Evolutionary conservation across 352 stramenopile species (phyloP).

Genomic region (Pythium chondricola): DNA sequence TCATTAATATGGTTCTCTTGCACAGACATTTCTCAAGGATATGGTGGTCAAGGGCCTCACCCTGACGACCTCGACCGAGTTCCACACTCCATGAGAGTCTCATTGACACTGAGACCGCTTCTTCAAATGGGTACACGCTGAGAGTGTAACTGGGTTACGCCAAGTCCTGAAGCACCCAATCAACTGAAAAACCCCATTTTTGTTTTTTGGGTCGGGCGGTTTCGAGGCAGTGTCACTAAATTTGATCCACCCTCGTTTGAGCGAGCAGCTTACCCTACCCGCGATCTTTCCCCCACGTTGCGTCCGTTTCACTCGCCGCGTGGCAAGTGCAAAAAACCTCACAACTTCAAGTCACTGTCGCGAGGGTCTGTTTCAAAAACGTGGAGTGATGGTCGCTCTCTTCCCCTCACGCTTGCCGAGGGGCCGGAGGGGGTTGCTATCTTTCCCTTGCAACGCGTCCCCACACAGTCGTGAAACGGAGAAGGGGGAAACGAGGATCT

Average conservation of each 20-base stretch:
- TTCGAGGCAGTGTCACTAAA: too few relatives aligned
- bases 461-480: constrained; percentile 73
- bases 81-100: too few relatives aligned
- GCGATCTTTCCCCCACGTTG: constrained; percentile 19
- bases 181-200: too few relatives aligned
- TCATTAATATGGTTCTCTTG: background rate
- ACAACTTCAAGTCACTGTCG: constrained; percentile 17
- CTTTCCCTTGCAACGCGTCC: constrained; percentile 14
- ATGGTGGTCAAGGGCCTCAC: constrained; percentile 56
- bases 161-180: too few relatives aligned
- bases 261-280: constrained; percentile 2
- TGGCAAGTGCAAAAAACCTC: constrained; percentile 22
- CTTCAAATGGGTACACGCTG: too few relatives aligned
- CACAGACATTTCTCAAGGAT: constrained; percentile 50
- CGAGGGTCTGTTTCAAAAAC: background rate
- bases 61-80: constrained; percentile 50
- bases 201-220: too few relatives aligned
- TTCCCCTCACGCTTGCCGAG: background rate
- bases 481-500: constrained; percentile 22
- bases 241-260: too few relatives aligned
- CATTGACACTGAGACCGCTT: too few relatives aligned
- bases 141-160: too few relatives aligned
- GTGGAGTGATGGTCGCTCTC: constrained; percentile 8
- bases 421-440: constrained; percentile 11
- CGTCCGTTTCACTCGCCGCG: constrained; percentile 13